Conservation (phyloP, 164 flowering plant genomes). For the Nymphaea thermarum region DNA sequence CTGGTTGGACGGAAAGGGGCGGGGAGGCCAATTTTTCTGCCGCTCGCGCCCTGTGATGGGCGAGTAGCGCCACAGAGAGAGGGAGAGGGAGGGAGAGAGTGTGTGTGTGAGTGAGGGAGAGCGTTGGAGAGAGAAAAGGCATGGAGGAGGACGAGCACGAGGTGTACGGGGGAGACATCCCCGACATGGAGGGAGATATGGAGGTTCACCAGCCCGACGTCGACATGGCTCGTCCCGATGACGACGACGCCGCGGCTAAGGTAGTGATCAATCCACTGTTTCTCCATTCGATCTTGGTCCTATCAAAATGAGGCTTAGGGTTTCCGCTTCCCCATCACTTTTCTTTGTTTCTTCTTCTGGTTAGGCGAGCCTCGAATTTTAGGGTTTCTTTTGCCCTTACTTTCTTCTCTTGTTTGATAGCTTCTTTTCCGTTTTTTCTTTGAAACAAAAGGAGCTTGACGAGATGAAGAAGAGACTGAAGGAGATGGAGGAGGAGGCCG, state of each 20-base stretch:
- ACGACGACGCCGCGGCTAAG: conserved; percentile 14
- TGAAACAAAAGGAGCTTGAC: conserved; percentile 24
- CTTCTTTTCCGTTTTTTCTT: neutral
- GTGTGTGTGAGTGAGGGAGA: too few relatives aligned
- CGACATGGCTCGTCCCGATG: conserved; percentile 21
- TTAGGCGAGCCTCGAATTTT: neutral
- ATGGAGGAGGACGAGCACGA: conserved; percentile 11
- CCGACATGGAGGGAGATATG: conserved; percentile 11
- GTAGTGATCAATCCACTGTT: neutral
- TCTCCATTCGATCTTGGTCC: neutral
- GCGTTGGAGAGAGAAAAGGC: conserved; percentile 1
- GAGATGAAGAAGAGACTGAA: conserved; percentile 41
- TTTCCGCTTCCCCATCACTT: neutral
- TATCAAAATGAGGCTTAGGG: too few relatives aligned
- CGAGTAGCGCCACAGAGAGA: neutral
- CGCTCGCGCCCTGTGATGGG: too few relatives aligned
- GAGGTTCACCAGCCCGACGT: conserved; percentile 7
- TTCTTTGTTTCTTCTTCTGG: neutral
- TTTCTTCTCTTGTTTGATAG: neutral
- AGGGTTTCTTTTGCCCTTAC: neutral
- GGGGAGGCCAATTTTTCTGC: too few relatives aligned
- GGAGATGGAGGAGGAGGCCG: conserved; percentile 50
- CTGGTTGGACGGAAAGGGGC: too few relatives aligned
- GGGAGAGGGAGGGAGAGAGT: neutral
- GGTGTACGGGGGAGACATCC: conserved; percentile 13